These are phyloP conservation scores for Heterobasidion irregulare DNA, from an alignment of 1,284 basidiomycete genomes.

Conservation along the genomic window DNA sequence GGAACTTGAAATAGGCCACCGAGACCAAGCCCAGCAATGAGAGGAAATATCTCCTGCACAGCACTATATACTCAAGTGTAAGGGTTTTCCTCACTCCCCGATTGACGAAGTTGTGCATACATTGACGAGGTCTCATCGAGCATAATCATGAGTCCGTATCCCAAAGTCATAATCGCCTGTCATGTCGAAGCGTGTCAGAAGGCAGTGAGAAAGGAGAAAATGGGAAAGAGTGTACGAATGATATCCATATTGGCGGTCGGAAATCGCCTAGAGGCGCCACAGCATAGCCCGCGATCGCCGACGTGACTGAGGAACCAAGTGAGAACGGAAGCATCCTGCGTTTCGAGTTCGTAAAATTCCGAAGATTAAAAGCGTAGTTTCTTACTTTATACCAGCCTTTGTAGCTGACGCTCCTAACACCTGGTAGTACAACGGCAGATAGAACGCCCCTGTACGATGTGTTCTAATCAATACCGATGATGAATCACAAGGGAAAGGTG, in stretches of 20 bases:
- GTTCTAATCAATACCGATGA: not conserved
- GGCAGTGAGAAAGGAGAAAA: not conserved
- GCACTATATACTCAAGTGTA: not conserved
- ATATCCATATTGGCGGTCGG: slow-evolving; percentile 51
- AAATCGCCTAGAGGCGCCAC: slow-evolving; percentile 55
- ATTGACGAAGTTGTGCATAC: slow-evolving; percentile 22
- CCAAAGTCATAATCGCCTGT: slow-evolving; percentile 43
- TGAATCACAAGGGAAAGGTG: not conserved
- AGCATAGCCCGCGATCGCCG: slow-evolving; percentile 50
- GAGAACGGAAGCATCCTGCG: slow-evolving; percentile 73
- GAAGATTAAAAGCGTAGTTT: not conserved
- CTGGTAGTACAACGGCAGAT: slow-evolving; percentile 76
- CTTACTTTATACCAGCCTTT: slow-evolving; percentile 59
- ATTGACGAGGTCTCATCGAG: slow-evolving; percentile 33
- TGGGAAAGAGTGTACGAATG: not conserved
- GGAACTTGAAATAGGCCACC: slow-evolving; percentile 65
- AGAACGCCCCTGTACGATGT: slow-evolving; percentile 42
- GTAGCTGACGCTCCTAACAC: slow-evolving; percentile 72
- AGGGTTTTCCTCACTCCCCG: not conserved
- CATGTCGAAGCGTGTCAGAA: not conserved
- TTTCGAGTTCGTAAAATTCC: not conserved
- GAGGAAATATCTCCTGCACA: slow-evolving; percentile 57
- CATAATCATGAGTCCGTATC: slow-evolving; percentile 60
- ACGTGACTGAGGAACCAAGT: slow-evolving; percentile 48
- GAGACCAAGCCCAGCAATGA: slow-evolving; percentile 53